Percentiles rank a stretch among this genome's conserved stretches.
Evolutionary conservation across 2,329 filamentous ascomycete species (phyloP).

Genomic region (Purpureocillium takamizusanense): DNA sequence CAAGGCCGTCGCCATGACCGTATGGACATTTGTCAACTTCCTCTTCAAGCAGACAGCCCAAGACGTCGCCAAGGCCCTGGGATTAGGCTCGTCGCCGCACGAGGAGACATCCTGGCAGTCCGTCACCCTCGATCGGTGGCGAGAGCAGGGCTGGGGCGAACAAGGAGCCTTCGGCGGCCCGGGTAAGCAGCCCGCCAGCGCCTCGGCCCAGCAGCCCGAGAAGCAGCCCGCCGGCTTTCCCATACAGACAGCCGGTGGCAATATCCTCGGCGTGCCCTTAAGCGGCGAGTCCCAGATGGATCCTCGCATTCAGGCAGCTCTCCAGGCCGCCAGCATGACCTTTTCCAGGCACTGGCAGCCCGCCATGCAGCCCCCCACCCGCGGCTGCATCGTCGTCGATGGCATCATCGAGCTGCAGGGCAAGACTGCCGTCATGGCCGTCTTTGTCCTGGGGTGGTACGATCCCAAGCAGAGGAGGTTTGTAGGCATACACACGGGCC

Average conservation of each 20-base stretch:
- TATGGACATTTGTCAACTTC: slow-evolving; percentile 42
- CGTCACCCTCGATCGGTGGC: slow-evolving; percentile 18
- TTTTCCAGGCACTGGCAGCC: slow-evolving; percentile 38
- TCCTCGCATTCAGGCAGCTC: slow-evolving; percentile 20
- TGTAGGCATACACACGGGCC: slow-evolving; percentile 28
- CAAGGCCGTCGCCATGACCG: slow-evolving; percentile 37
- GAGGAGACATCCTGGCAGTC: slow-evolving; percentile 22
- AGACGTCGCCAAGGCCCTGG: slow-evolving; percentile 35
- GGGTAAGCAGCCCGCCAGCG: slow-evolving; percentile 13
- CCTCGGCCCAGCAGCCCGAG: slow-evolving; percentile 12
- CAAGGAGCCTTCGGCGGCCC: slow-evolving; percentile 12
- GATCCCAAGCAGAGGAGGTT: slow-evolving; percentile 44
- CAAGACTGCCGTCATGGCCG: slow-evolving; percentile 32
- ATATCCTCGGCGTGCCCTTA: slow-evolving; percentile 16
- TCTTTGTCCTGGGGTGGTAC: slow-evolving; percentile 46
- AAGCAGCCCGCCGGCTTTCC: slow-evolving; percentile 12
- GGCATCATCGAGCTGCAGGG: slow-evolving; percentile 46
- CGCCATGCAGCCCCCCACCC: slow-evolving; percentile 31
- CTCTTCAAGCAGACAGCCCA: slow-evolving; percentile 35
- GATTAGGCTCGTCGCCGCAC: slow-evolving; percentile 22
- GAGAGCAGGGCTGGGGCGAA: slow-evolving; percentile 16
- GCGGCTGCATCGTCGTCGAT: slow-evolving; percentile 42
- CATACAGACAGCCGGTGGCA: slow-evolving; percentile 14
- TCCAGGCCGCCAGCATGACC: slow-evolving; percentile 23
- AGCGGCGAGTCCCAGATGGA: slow-evolving; percentile 23